Evolutionary conservation across 352 stramenopile genomes (phyloP), one percentile per base, ranked within the genome.

Genomic region (Blastocystis sp.): DNA sequence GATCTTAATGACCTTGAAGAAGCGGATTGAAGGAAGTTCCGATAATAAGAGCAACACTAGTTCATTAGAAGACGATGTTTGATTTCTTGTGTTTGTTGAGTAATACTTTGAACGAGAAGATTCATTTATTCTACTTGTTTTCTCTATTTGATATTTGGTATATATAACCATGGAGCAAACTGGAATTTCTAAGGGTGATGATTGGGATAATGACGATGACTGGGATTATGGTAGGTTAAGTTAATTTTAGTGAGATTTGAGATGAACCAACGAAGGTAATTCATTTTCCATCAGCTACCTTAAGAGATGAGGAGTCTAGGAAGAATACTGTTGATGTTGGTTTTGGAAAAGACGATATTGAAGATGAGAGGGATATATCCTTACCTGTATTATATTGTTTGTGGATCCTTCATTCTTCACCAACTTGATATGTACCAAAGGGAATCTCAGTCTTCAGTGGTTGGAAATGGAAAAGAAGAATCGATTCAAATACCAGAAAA

Each of bases 171-270:
- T 51, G 40, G 22, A 51, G 11, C 60, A 70, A 44, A 60, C 48
- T 22, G 51, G 54, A 62, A 64, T 66, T 33, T 44, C 37, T 11
- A 64, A 62, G 9, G 35, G 33, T 51, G 51, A 60, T 22, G 51
- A 81, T 60, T 44, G 24, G 27, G 33, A 81, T 15, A 56, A 24
- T 22, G 70, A 81, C 70, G 70, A 81, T 44, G 40, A 62, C 42
- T 81, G 70, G 70, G 70, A 81, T 60, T 81, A 62, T 40, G 70
- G 70, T 81, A 64, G 40, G 42, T 24, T 56, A 19, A 35, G 22
- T 9, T 58, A 5, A 40, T 57, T 19, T 79, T 56, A 2, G 24
- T 30, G 60, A 70, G 3, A 70, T 81, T 27, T 24, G 40, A 81
- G 70, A 81, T n/a, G 70, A 81, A 40, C 42, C 70, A 37, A 30